phyloP scores from a whole-genome alignment of 768 basidiomycete species.

The Boletus bicolor region DNA sequence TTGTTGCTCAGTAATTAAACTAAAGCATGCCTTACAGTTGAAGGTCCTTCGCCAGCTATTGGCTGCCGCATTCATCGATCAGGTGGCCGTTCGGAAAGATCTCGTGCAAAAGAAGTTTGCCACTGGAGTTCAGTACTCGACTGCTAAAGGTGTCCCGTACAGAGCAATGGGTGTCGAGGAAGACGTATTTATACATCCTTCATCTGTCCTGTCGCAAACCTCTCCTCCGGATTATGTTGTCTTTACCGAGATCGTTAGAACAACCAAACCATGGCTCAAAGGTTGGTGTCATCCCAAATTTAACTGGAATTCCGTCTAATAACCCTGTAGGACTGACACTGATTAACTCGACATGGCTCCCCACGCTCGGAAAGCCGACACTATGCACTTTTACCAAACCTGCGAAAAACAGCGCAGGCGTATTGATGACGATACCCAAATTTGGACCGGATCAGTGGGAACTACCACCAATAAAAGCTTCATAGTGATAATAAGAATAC shows the following conservation, averaged over 20 bases:
- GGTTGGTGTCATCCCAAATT: conserved; percentile 38
- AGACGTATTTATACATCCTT: conserved; percentile 91
- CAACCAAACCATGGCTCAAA: conserved; percentile 75
- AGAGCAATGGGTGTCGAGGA: conserved; percentile 74
- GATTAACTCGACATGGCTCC: conserved; percentile 86
- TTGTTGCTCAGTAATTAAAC: not conserved
- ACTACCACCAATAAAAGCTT: conserved; percentile 55
- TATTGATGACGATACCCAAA: conserved; percentile 72
- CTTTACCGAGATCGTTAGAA: conserved; percentile 78
- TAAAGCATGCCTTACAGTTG: conserved; percentile 48
- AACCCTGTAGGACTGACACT: conserved; percentile 63
- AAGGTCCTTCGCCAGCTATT: conserved; percentile 88
- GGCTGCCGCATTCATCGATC: conserved; percentile 90
- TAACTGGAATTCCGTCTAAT: conserved; percentile 1
- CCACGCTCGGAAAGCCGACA: conserved; percentile 69
- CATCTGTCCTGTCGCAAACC: conserved; percentile 66
- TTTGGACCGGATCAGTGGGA: conserved; percentile 90
- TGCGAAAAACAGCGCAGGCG: conserved; percentile 61
- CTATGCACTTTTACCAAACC: conserved; percentile 91
- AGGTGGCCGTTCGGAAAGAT: conserved; percentile 90
- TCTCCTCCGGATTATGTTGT: conserved; percentile 85
- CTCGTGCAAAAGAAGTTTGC: conserved; percentile 56
- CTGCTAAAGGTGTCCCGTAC: conserved; percentile 79
- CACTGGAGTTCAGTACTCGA: conserved; percentile 66
- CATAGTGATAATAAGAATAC: conserved; percentile 20